Percentiles rank a stretch among this genome's conserved stretches.
phyloP scores from a whole-genome alignment of 1,284 basidiomycete species.

The Rhodotorula sp. region DNA sequence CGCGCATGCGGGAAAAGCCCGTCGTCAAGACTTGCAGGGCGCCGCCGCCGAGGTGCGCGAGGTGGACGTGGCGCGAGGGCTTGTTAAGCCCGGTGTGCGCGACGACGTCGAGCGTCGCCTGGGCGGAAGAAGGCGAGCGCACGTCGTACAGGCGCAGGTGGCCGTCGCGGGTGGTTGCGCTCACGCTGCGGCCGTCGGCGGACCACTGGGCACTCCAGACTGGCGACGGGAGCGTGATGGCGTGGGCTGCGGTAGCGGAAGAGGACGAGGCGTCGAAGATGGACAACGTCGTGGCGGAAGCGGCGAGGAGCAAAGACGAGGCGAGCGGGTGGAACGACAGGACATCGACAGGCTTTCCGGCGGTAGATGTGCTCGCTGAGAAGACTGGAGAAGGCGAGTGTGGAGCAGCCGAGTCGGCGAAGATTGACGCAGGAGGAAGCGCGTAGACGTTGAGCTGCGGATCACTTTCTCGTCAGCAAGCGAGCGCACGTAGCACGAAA shows the following conservation, averaged over 20 bases:
- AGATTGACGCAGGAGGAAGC: constrained; percentile 13
- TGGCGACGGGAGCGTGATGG: constrained; percentile 44
- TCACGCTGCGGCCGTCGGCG: constrained; percentile 49
- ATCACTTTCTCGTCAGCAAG: background rate
- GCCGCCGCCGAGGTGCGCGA: constrained; percentile 46
- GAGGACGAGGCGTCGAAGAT: constrained; percentile 49
- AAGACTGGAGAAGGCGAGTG: constrained; percentile 9
- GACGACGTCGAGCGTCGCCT: background rate
- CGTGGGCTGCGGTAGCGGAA: constrained; percentile 35
- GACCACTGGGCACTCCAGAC: constrained; percentile 52
- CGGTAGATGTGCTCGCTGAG: constrained; percentile 4
- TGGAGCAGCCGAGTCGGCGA: background rate
- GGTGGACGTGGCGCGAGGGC: constrained; percentile 49
- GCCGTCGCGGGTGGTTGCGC: constrained; percentile 50
- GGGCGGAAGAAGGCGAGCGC: constrained; percentile 19
- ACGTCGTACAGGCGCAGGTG: constrained; percentile 50
- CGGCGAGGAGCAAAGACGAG: constrained; percentile 48
- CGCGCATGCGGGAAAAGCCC: constrained; percentile 49
- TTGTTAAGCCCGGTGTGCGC: constrained; percentile 39
- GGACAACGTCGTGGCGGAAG: constrained; percentile 39
- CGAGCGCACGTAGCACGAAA: no score
- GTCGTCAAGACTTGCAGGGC: constrained; percentile 51
- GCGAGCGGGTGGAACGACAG: constrained; percentile 53
- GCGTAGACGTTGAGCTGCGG: constrained; percentile 25
- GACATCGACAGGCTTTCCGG: constrained; percentile 45